Percentiles rank a stretch among this genome's conserved stretches.
These are phyloP conservation scores for Aspergillus puulaauensis DNA, from an alignment of 2,329 filamentous ascomycete genomes.

Conservation along the genomic window DNA sequence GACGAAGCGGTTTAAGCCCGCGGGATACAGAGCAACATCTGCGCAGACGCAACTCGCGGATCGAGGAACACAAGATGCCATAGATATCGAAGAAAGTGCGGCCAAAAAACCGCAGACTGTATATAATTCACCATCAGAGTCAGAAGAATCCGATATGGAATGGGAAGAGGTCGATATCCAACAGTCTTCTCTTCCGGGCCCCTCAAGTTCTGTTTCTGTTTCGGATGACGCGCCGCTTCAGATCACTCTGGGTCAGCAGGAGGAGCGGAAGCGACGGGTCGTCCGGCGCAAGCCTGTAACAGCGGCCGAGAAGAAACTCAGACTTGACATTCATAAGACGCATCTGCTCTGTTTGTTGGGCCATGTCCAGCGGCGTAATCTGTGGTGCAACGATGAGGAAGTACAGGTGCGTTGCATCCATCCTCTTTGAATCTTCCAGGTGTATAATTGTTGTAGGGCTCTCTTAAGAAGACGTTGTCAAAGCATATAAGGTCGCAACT, in stretches of 20 bases:
- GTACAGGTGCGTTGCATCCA: slow-evolving; percentile 55
- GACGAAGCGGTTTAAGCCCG: slow-evolving; percentile 41
- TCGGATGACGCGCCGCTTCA: slow-evolving; percentile 30
- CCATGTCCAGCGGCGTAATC: slow-evolving; percentile 74
- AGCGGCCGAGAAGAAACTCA: slow-evolving; percentile 57
- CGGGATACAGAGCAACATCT: slow-evolving; percentile 22
- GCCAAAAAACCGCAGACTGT: slow-evolving; percentile 29
- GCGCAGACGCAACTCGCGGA: background rate
- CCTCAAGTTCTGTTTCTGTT: slow-evolving; percentile 7
- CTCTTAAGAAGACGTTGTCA: slow-evolving; percentile 64
- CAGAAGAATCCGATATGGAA: slow-evolving; percentile 61
- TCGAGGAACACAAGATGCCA: slow-evolving; percentile 13
- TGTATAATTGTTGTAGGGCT: slow-evolving; percentile 20
- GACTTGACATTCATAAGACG: slow-evolving; percentile 79
- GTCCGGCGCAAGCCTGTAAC: slow-evolving; percentile 54
- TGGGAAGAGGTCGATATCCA: slow-evolving; percentile 62
- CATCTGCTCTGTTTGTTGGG: slow-evolving; percentile 81
- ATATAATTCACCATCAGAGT: slow-evolving; percentile 46
- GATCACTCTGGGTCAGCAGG: slow-evolving; percentile 38
- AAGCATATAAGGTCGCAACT: slow-evolving; percentile 67
- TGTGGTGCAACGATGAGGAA: slow-evolving; percentile 78
- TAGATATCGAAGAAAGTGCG: slow-evolving; percentile 11
- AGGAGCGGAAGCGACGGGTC: slow-evolving; percentile 21
- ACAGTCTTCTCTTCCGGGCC: slow-evolving; percentile 25
- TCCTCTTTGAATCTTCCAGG: background rate